These are phyloP conservation scores for Tulasnella sp. DNA, from an alignment of 768 basidiomycete genomes.

Conservation along the genomic window DNA sequence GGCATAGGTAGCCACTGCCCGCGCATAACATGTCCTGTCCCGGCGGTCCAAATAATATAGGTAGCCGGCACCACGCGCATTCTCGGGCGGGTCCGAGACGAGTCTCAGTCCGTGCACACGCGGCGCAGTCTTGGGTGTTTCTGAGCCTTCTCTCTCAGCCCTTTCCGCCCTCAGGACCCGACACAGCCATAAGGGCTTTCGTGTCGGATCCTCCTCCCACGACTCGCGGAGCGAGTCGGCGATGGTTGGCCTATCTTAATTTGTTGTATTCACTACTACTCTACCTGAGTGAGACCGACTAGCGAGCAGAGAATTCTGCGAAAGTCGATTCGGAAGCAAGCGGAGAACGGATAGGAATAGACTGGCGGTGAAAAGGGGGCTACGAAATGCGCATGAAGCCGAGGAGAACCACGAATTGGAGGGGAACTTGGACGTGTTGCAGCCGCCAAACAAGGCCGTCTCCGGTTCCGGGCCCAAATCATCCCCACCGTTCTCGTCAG, in stretches of 20 bases:
- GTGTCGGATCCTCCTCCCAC: too few relatives aligned
- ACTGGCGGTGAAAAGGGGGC: neutral
- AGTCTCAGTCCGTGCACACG: neutral
- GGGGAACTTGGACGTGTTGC: too few relatives aligned
- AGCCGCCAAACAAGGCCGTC: too few relatives aligned
- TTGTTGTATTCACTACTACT: too few relatives aligned
- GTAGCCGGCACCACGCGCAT: neutral
- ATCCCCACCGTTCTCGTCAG: too few relatives aligned
- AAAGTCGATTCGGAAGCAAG: neutral
- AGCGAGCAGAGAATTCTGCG: neutral
- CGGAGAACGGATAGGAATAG: neutral
- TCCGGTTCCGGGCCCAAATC: too few relatives aligned
- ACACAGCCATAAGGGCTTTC: too few relatives aligned
- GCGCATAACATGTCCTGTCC: neutral
- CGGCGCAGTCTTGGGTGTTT: neutral
- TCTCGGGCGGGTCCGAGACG: neutral
- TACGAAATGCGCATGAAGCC: neutral
- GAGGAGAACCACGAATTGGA: neutral
- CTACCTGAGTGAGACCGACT: too few relatives aligned
- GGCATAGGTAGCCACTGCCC: too few relatives aligned
- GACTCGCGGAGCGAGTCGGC: too few relatives aligned
- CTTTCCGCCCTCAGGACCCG: neutral
- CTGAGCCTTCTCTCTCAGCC: neutral
- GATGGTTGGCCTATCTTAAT: too few relatives aligned
- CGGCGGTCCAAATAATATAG: neutral